phyloP scores from a whole-genome alignment of 2,329 filamentous ascomycete genomes.

The Fusarium sp. region DNA sequence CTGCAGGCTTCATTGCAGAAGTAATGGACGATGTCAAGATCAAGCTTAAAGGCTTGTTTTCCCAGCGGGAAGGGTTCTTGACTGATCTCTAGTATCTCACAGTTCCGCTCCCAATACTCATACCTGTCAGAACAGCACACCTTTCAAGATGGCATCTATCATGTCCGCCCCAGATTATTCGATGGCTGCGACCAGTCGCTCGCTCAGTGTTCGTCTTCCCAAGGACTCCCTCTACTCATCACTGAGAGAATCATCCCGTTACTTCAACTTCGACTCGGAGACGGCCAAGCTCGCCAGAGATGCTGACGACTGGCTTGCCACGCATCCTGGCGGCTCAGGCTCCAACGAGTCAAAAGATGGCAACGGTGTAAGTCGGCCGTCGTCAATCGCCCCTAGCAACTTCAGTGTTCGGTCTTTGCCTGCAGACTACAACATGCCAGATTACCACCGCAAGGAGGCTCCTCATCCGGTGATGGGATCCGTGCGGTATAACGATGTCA shows the following conservation, averaged over 20 bases:
- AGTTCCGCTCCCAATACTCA: background rate
- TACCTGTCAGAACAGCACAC: background rate
- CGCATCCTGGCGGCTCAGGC: constrained; percentile 29
- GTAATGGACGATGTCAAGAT: background rate
- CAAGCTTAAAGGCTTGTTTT: constrained; percentile 27
- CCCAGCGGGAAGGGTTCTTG: background rate
- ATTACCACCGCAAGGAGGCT: constrained; percentile 27
- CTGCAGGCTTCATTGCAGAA: background rate
- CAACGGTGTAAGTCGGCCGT: constrained; percentile 43
- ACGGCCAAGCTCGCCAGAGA: constrained; percentile 40
- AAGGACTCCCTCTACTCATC: constrained; percentile 45
- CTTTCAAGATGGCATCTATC: constrained; percentile 46
- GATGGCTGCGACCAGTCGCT: constrained; percentile 42
- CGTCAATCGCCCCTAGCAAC: constrained; percentile 44
- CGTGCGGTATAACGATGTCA: constrained; percentile 40
- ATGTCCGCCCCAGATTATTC: constrained; percentile 50
- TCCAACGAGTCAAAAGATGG: constrained; percentile 31
- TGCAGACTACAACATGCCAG: constrained; percentile 31
- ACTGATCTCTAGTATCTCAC: background rate
- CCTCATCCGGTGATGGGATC: constrained; percentile 45
- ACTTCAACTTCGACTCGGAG: constrained; percentile 46
- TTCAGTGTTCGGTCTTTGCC: constrained; percentile 42
- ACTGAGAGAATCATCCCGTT: constrained; percentile 43
- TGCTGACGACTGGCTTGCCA: constrained; percentile 45
- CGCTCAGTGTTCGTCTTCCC: constrained; percentile 47